These are phyloP conservation scores for Cardamine chenopodiifolia DNA, from an alignment of 345 rosid species.

Conservation along the genomic window DNA sequence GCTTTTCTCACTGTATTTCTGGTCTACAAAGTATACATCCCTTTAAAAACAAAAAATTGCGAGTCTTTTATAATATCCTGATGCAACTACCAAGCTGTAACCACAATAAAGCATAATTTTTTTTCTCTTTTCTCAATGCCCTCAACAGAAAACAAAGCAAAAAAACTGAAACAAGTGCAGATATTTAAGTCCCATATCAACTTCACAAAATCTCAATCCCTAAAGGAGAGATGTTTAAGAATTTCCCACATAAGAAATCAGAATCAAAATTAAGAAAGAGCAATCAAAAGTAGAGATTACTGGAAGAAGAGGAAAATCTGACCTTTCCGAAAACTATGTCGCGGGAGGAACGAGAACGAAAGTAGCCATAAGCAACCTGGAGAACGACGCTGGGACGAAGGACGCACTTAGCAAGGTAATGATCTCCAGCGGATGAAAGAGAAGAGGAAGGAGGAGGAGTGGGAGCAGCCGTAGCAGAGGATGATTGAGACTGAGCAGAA, in stretches of 20 bases:
- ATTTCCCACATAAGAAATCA: neutral
- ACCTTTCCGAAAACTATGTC: conserved; percentile 97
- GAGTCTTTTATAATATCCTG: neutral
- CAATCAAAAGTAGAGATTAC: neutral
- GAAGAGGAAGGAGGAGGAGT: conserved; percentile 53
- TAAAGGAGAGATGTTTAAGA: conserved; percentile 3
- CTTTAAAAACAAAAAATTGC: neutral
- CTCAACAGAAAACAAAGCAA: conserved; percentile 7
- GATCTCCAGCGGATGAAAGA: conserved; percentile 50
- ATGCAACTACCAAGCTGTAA: conserved; percentile 12
- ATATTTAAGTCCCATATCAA: conserved; percentile 1
- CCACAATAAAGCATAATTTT: conserved; percentile 17
- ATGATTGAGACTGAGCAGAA: conserved; percentile 68
- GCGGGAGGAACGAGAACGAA: conserved; percentile 65
- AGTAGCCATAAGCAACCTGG: conserved; percentile 77
- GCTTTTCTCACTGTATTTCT: neutral
- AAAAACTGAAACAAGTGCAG: conserved; percentile 15
- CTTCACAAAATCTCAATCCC: conserved; percentile 36
- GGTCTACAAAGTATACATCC: conserved; percentile 4
- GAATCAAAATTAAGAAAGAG: conserved; percentile 1
- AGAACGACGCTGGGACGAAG: conserved; percentile 82
- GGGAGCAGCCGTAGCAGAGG: conserved; percentile 53
- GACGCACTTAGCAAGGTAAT: conserved; percentile 89
- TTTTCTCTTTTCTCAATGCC: conserved; percentile 15
- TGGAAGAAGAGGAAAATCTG: neutral